These are phyloP conservation scores for Globisporangium alternatum DNA, from an alignment of 352 stramenopile genomes.

Conservation along the genomic window DNA sequence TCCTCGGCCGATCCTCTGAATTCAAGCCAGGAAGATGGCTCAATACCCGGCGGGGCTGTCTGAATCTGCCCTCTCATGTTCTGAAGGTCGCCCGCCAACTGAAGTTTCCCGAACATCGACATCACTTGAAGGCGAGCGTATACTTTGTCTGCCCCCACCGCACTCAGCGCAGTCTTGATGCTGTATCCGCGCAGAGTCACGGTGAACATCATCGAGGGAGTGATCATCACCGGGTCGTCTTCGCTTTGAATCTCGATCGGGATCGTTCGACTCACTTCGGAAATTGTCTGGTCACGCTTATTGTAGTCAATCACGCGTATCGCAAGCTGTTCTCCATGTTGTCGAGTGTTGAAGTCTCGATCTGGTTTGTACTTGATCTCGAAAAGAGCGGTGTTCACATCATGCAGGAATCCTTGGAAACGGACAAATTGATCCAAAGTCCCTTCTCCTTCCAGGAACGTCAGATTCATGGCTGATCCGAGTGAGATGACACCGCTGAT, in stretches of 20 bases:
- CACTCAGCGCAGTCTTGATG: conserved; percentile 27
- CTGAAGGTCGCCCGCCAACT: conserved; percentile 21
- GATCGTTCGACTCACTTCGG: conserved; percentile 40
- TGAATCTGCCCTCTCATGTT: conserved; percentile 21
- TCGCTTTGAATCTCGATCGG: conserved; percentile 39
- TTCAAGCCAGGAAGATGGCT: conserved; percentile 26
- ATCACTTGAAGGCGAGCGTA: conserved; percentile 47
- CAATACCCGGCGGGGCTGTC: conserved; percentile 24
- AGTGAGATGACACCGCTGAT: conserved; percentile 52
- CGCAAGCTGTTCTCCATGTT: conserved; percentile 56
- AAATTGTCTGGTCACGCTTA: conserved; percentile 41
- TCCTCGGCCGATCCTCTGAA: conserved; percentile 34
- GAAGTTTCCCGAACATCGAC: conserved; percentile 46
- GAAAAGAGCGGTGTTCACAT: conserved; percentile 70
- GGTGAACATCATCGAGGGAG: conserved; percentile 30
- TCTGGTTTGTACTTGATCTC: conserved; percentile 71
- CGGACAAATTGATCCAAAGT: conserved; percentile 46
- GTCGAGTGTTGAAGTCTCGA: conserved; percentile 66
- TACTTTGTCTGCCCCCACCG: conserved; percentile 19
- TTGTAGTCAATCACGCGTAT: conserved; percentile 63
- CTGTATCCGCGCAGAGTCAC: conserved; percentile 44
- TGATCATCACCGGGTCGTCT: conserved; percentile 41
- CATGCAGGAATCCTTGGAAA: conserved; percentile 47
- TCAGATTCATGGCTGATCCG: conserved; percentile 21
- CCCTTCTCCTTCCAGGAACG: conserved; percentile 54